Base-by-base conservation (phyloP, 2,329 filamentous ascomycete genomes). In the Rhynchosporium agropyri region DNA sequence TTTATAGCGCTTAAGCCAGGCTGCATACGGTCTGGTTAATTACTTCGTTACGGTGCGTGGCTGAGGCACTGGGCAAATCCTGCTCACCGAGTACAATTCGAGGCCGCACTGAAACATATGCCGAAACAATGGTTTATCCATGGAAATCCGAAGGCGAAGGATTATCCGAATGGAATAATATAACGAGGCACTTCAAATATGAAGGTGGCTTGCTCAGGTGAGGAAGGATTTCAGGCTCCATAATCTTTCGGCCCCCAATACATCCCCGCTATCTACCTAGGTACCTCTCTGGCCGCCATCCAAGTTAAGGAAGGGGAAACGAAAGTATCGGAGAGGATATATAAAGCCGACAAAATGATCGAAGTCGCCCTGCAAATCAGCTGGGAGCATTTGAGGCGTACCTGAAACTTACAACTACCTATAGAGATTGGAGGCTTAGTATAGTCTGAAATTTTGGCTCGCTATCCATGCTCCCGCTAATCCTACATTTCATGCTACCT, bases 181-280 rank as follows among this genome's bases (percentile, higher is more conserved):
- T 7, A 15, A 28, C 5, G 10, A 43, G 20, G 8, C 20, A n/a
- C 42, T n/a, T 43, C 10, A 5, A 43, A 3, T 43, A 43, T n/a
- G 42, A n/a, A 8, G 4, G 20, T 4, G 20, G 4, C 42, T 46
- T 46, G 43, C 43, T 28, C 1, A 9, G 7, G n/a, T 46, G 43
- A 46, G 20, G 2, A 28, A 46, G 20, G 2, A 28, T 6, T 46
- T 8, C 20, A 46, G 43, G 43, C 43, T 28, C 3, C 43, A 28
- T 46, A 20, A 46, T 46, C 43, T 46, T 46, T 46, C 26, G 20
- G 43, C 43, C 43, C 50, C 33, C 49, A 51, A 40, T 40, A 8
- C 26, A 4, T 15, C 15, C 50, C 50, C 50, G 38, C 50, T 9
- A 28, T 40, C 1, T n/a, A 12, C 4, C 13, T 38, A 28, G 20